Conservation (phyloP, 257 asterid genomes). For the Lavandula angustifolia region DNA sequence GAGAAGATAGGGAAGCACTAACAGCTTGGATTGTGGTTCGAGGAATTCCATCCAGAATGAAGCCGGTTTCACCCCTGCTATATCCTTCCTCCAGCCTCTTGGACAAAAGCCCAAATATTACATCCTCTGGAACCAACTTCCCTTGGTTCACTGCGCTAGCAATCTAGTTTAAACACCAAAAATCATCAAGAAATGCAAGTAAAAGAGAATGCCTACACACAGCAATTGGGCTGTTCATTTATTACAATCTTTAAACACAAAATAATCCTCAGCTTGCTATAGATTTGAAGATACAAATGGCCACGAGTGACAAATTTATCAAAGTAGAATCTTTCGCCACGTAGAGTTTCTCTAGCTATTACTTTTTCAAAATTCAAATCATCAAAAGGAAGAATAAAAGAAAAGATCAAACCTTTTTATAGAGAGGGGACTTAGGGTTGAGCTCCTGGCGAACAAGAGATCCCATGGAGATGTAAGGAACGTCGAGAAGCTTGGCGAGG, state of each 20-base stretch:
- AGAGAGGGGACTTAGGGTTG: constrained; percentile 69
- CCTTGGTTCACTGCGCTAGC: constrained; percentile 72
- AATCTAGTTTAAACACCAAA: constrained; percentile 44
- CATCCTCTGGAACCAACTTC: constrained; percentile 73
- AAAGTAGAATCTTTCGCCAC: not conserved
- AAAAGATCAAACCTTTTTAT: constrained; percentile 51
- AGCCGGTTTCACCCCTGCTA: constrained; percentile 82
- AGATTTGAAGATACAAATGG: not conserved
- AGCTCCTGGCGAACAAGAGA: constrained; percentile 84
- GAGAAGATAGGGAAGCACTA: constrained; percentile 28
- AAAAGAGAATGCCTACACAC: not conserved
- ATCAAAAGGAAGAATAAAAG: not conserved
- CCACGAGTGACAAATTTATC: not conserved
- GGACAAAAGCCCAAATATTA: constrained; percentile 71
- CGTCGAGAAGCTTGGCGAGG: constrained; percentile 72
- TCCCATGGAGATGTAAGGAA: constrained; percentile 92
- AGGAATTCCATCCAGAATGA: constrained; percentile 90
- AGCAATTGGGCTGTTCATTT: not conserved
- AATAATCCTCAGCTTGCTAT: no score
- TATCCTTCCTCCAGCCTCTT: constrained; percentile 87
- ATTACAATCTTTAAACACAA: no score
- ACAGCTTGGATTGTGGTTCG: constrained; percentile 83
- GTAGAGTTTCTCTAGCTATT: no score
- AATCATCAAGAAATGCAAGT: not conserved
- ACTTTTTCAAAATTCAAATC: not conserved